phyloP scores from a whole-genome alignment of 805 yeast genomes.

The Nakazawaea molendinolei region DNA sequence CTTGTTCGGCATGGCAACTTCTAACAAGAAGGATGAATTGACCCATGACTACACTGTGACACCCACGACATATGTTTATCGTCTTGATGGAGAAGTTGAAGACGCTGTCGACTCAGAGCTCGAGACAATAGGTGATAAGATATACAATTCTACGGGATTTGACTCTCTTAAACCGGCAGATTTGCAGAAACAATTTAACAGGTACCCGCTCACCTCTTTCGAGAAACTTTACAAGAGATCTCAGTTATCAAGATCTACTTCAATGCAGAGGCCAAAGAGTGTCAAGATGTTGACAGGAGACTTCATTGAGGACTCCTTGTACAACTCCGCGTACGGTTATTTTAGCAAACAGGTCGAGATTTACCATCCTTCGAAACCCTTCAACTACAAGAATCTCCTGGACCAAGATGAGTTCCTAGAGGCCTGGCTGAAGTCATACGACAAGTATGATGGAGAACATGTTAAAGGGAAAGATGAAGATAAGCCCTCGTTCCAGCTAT shows the following conservation, averaged over 20 bases:
- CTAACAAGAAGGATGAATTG: not conserved
- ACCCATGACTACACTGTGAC: constrained; percentile 16
- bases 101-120: not conserved
- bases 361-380: constrained; percentile 60
- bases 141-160: constrained; percentile 29
- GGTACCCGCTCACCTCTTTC: constrained; percentile 36
- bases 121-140: constrained; percentile 1
- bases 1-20: not conserved
- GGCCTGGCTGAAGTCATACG: constrained; percentile 59
- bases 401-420: constrained; percentile 68
- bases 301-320: constrained; percentile 79
- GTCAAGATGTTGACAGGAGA: constrained; percentile 71
- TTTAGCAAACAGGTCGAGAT: constrained; percentile 74
- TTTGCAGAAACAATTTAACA: constrained; percentile 30
- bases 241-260: constrained; percentile 17
- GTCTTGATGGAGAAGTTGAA: constrained; percentile 5
- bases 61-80: constrained; percentile 17
- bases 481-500: constrained; percentile 52
- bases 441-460: constrained; percentile 36
- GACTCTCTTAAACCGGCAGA: constrained; percentile 26
- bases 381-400: constrained; percentile 48
- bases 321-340: constrained; percentile 79
- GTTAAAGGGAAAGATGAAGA: constrained; percentile 15
- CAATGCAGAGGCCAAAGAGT: constrained; percentile 43
- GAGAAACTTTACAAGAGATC: constrained; percentile 25